Evolutionary conservation across 129 eudicot genomes (phyloP), one percentile per base, ranked within the genome.

Genomic region (Glebionis coronaria): DNA sequence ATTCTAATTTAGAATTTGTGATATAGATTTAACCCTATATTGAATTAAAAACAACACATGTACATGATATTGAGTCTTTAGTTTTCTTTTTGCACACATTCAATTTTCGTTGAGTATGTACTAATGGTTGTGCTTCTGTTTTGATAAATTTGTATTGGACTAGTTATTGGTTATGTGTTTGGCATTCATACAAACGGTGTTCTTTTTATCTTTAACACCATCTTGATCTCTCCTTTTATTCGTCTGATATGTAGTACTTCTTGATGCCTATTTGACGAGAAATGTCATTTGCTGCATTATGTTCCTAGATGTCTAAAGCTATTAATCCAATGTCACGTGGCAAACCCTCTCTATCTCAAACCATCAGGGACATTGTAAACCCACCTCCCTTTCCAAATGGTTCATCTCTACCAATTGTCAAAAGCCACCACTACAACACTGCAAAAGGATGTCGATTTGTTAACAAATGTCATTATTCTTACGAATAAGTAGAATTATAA

Each of bases 371-470:
- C 28, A 66, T 72, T 0, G 65, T 56, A 14, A 59, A 63, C 3
- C 87, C 84, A 20, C 84, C 82, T 3, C 78, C 97, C 2, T 84
- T 82, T 56, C 92, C 85, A 0, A 89, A 91, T 27, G 88, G 85
- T 3, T 78, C 95, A 50, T 72, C 90, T 14, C 84, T 87, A 4
- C 85, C 84, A 2, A 4, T 4, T 29, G 90, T 85, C 70, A 91
- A 91, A 68, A 65, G 82, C 44, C 82, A 83, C 12, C 35, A 87
- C 4, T 91, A 12, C 79, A 85, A 79, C 74, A 54, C 95, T 0
- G 84, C 94, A 44, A 96, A 91, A 65, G 97, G 97, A n/a, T 91
- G 97, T 71, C 85, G 80, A 53, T 91, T 79, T 67, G 97, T 96
- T 18, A 93, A 91, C 71, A 91, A 79, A 28, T 91, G 97, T 62